Conservation (phyloP, 768 basidiomycete genomes). For the Kwoniella mangroviensis region DNA sequence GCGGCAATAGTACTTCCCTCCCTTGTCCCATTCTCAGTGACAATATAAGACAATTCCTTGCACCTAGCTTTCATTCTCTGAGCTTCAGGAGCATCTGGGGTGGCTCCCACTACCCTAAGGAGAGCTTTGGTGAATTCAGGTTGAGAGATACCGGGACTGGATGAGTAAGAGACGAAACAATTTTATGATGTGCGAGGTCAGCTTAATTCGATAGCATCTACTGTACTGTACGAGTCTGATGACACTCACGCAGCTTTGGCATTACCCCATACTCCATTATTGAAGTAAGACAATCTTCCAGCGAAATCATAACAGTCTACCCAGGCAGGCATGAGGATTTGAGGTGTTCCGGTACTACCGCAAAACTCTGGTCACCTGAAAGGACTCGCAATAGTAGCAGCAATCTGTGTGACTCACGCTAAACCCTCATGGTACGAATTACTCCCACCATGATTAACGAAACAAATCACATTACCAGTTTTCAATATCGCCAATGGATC, state of each 20-base stretch:
- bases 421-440: constrained; percentile 26
- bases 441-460: constrained; percentile 20
- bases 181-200: too few relatives aligned
- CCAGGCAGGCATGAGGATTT: constrained; percentile 25
- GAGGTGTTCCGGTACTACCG: not conserved
- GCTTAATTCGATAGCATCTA: not conserved
- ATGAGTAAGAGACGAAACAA: not conserved
- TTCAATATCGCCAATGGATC: constrained; percentile 30
- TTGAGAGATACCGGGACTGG: constrained; percentile 9
- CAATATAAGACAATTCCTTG: constrained; percentile 12
- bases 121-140: constrained; percentile 18
- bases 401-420: not conserved
- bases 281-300: constrained; percentile 5
- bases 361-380: too few relatives aligned
- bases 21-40: constrained; percentile 1
- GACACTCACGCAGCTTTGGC: constrained; percentile 8
- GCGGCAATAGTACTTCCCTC: constrained; percentile 16
- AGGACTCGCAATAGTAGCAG: too few relatives aligned
- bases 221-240: too few relatives aligned
- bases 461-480: constrained; percentile 27
- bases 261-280: constrained; percentile 22
- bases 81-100: not conserved
- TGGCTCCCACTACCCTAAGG: constrained; percentile 8
- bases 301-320: constrained; percentile 26
- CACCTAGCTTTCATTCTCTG: not conserved